Percentiles rank a stretch among this genome's conserved stretches.
These are phyloP conservation scores for Backusella luteola DNA, from an alignment of 192 early-diverging fungal genomes.

Conservation along the genomic window DNA sequence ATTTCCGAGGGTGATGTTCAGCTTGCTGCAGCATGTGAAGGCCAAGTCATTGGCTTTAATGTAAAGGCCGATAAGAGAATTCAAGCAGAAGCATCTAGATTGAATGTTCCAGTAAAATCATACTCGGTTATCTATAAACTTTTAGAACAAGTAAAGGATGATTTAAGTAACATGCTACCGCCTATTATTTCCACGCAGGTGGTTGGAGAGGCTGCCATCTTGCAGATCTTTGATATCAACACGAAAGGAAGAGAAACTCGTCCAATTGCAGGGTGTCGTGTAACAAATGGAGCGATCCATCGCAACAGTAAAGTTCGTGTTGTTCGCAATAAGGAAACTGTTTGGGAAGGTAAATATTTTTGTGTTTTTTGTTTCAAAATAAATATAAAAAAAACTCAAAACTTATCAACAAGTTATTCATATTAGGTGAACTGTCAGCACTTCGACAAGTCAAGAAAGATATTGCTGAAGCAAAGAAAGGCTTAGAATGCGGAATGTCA, in stretches of 20 bases:
- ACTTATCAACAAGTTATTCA: neutral
- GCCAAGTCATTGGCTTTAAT: slow-evolving; percentile 86
- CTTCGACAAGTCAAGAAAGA: slow-evolving; percentile 91
- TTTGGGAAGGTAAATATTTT: slow-evolving; percentile 69
- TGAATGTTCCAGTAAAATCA: slow-evolving; percentile 63
- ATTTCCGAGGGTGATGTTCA: slow-evolving; percentile 86
- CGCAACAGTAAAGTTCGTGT: slow-evolving; percentile 62
- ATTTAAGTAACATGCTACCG: slow-evolving; percentile 72
- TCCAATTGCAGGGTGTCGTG: slow-evolving; percentile 81
- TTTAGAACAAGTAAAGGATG: slow-evolving; percentile 85
- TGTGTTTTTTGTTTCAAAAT: slow-evolving; percentile 16
- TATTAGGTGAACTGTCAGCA: slow-evolving; percentile 59
- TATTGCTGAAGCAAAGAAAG: slow-evolving; percentile 85
- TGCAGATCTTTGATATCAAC: slow-evolving; percentile 83
- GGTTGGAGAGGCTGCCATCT: slow-evolving; percentile 85
- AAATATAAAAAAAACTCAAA: neutral
- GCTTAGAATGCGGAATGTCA: slow-evolving; percentile 93
- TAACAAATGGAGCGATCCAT: slow-evolving; percentile 71
- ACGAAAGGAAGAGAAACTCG: slow-evolving; percentile 70
- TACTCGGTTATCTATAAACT: slow-evolving; percentile 92
- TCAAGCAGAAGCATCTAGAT: slow-evolving; percentile 53
- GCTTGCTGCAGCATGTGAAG: slow-evolving; percentile 58
- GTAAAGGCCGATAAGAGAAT: slow-evolving; percentile 81
- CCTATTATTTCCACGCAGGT: slow-evolving; percentile 75
- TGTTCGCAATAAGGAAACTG: slow-evolving; percentile 60